Conservation (phyloP, 164 flowering plant genomes). For the Vitis riparia region DNA sequence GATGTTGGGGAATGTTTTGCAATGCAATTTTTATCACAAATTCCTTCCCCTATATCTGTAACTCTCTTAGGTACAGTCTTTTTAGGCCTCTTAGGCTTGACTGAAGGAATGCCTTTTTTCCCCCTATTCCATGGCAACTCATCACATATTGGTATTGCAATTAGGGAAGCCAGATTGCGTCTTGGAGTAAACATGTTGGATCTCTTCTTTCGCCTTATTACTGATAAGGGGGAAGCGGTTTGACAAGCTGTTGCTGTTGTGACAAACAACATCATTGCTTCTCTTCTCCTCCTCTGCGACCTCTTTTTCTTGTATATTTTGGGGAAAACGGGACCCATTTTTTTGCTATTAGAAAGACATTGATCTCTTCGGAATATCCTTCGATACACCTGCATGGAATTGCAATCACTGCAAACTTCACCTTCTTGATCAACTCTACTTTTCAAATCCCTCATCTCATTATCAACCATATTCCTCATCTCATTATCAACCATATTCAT, state of each 20-base stretch:
- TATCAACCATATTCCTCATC: too few relatives aligned
- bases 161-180: neutral
- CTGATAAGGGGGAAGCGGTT: neutral
- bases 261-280: neutral
- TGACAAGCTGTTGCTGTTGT: neutral
- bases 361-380: neutral
- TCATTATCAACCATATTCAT: too few relatives aligned
- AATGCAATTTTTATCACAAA: too few relatives aligned
- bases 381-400: neutral
- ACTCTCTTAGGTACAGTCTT: too few relatives aligned
- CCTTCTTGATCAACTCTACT: too few relatives aligned
- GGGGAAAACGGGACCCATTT: neutral
- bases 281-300: neutral
- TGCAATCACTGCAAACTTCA: neutral
- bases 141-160: neutral
- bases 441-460: too few relatives aligned
- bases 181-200: neutral
- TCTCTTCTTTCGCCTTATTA: neutral
- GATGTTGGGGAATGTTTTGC: too few relatives aligned
- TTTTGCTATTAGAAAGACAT: neutral
- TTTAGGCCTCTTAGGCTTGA: too few relatives aligned
- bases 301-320: conserved; percentile 3
- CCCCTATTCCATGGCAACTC: neutral
- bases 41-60: too few relatives aligned
- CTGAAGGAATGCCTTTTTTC: too few relatives aligned